phyloP scores from a whole-genome alignment of 139 green algal genomes.

The Chlorella sp. region DNA sequence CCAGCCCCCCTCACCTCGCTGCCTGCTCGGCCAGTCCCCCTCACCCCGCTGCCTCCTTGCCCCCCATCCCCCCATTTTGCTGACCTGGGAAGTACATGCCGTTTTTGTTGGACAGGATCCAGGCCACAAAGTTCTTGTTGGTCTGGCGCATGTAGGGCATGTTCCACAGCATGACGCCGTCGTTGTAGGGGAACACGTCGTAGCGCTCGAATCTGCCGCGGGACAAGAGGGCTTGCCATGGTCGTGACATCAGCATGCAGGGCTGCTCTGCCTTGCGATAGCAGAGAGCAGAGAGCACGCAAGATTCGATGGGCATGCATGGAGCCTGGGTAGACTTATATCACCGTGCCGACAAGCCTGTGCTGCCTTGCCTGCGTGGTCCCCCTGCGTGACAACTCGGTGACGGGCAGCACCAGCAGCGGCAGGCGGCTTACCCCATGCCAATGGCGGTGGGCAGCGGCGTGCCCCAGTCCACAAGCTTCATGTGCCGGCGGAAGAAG shows the following conservation, averaged over 20 bases:
- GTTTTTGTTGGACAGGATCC: constrained; percentile 16
- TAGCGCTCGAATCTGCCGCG: constrained; percentile 4
- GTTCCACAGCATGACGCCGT: constrained; percentile 29
- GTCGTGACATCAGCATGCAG: not conserved
- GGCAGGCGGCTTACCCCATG: constrained; percentile 22
- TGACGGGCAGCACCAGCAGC: no score
- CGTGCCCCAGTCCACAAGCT: constrained; percentile 26
- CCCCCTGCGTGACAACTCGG: not conserved
- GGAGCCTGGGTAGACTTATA: not conserved
- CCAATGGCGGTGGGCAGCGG: constrained; percentile 9
- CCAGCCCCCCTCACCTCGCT: no score
- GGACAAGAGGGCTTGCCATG: not conserved
- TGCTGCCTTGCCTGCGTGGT: no score
- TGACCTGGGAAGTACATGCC: constrained; percentile 20
- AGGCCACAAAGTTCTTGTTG: constrained; percentile 2
- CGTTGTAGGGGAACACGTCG: constrained; percentile 24
- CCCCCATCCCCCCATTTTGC: not conserved
- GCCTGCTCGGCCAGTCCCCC: no score
- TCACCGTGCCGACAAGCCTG: not conserved
- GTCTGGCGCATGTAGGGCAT: constrained; percentile 26
- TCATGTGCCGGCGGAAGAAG: constrained; percentile 26
- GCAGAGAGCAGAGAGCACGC: not conserved
- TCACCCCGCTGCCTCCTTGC: no score
- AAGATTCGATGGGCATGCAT: not conserved
- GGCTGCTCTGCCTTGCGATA: not conserved